Evolutionary conservation across 495 filamentous ascomycete genomes (phyloP).

Genomic region (Collariella sp.): DNA sequence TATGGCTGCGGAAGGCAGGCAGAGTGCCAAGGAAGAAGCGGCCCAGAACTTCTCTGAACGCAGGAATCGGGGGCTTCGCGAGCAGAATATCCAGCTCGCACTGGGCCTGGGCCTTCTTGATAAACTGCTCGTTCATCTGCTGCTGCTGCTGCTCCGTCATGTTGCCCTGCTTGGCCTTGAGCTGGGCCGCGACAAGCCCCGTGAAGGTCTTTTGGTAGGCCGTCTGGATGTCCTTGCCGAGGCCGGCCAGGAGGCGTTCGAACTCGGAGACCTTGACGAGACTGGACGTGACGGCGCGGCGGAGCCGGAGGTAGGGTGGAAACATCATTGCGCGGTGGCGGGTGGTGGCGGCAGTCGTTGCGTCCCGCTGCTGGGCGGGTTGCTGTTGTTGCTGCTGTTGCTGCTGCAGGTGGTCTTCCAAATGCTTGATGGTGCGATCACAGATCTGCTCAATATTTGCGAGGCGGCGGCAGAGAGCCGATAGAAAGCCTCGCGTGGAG

Average conservation of each 20-base stretch:
- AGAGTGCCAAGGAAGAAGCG: conserved; percentile 40
- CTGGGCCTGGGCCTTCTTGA: conserved; percentile 30
- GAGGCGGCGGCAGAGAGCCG: conserved; percentile 58
- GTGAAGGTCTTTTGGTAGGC: conserved; percentile 37
- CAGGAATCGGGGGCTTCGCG: conserved; percentile 35
- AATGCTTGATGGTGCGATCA: conserved; percentile 31
- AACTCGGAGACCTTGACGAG: conserved; percentile 42
- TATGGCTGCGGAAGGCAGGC: conserved; percentile 29
- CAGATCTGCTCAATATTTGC: conserved; percentile 37
- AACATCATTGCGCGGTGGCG: conserved; percentile 29
- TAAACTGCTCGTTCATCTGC: conserved; percentile 28
- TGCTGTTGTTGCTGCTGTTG: too few species aligned
- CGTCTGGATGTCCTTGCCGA: conserved; percentile 38
- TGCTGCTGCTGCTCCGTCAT: conserved; percentile 24
- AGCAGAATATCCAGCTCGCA: conserved; percentile 45
- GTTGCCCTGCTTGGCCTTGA: conserved; percentile 16
- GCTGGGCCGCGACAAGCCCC: conserved; percentile 25
- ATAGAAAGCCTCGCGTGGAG: conserved; percentile 62
- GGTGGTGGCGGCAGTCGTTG: conserved; percentile 16
- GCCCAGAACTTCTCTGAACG: conserved; percentile 40
- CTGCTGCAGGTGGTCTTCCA: conserved; percentile 22
- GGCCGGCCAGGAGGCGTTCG: conserved; percentile 37
- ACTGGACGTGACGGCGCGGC: conserved; percentile 30
- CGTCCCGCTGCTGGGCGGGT: too few species aligned
- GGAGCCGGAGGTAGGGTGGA: conserved; percentile 42